Conservation (phyloP, 1,139 yeast species). For the Geotrichum restrictum region DNA sequence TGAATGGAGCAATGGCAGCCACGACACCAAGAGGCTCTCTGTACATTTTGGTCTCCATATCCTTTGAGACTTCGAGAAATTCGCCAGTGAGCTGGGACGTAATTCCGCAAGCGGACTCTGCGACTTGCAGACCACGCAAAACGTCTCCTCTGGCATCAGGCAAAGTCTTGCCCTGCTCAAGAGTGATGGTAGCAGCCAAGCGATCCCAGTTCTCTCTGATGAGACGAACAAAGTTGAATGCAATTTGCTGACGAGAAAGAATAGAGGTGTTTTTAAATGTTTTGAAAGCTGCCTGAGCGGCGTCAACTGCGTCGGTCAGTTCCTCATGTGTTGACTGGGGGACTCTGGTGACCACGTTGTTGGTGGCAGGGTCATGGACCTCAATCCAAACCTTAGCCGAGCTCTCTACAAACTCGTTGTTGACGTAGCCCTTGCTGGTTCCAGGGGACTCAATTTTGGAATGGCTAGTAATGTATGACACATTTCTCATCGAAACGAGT, state of each 20-base stretch:
- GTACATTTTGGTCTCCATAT: constrained; percentile 77
- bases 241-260: constrained; percentile 69
- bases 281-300: constrained; percentile 61
- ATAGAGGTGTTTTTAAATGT: constrained; percentile 57
- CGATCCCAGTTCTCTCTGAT: constrained; percentile 67
- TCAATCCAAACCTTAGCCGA: constrained; percentile 62
- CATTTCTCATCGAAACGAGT: no score
- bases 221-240: constrained; percentile 66
- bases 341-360: constrained; percentile 60
- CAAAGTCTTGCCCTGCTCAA: constrained; percentile 79
- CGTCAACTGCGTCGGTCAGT: constrained; percentile 60
- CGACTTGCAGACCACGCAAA: constrained; percentile 75
- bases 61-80: constrained; percentile 63
- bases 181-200: constrained; percentile 65
- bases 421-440: constrained; percentile 54
- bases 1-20: constrained; percentile 71
- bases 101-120: constrained; percentile 54
- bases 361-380: constrained; percentile 74
- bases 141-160: constrained; percentile 79
- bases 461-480: constrained; percentile 47
- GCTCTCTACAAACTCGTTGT: constrained; percentile 58
- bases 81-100: constrained; percentile 64
- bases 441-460: constrained; percentile 45
- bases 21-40: constrained; percentile 63
- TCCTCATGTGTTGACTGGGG: constrained; percentile 71